These are phyloP conservation scores for Salix dunnii DNA, from an alignment of 345 rosid genomes.

Conservation along the genomic window DNA sequence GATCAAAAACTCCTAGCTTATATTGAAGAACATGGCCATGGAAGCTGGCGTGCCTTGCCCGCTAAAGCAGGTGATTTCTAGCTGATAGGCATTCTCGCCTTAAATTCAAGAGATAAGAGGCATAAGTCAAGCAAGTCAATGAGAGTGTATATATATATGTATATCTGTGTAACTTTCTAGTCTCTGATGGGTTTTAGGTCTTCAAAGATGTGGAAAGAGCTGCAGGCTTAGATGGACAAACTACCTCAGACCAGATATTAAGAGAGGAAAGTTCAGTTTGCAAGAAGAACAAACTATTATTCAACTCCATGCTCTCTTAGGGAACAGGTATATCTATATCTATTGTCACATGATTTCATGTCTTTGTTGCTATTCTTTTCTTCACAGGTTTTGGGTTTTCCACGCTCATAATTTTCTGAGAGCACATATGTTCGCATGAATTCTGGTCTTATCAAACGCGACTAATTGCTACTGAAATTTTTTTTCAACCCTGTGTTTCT, in stretches of 20 bases:
- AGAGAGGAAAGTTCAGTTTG: conserved; percentile 81
- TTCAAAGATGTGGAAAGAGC: conserved; percentile 90
- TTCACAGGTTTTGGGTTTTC: background rate
- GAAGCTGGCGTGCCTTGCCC: conserved; percentile 93
- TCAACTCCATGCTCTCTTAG: conserved; percentile 93
- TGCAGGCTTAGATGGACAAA: conserved; percentile 97
- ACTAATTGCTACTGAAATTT: background rate
- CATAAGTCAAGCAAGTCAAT: background rate
- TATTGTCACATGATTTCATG: background rate
- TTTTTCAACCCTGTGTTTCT: background rate
- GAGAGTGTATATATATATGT: background rate
- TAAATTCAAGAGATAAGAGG: background rate
- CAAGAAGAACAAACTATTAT: conserved; percentile 96
- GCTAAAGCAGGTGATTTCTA: conserved; percentile 58
- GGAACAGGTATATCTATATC: conserved; percentile 56
- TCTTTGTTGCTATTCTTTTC: background rate
- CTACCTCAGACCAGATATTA: conserved; percentile 86
- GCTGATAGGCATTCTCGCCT: background rate
- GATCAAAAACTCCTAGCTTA: conserved; percentile 89
- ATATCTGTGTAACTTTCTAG: background rate
- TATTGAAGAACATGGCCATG: conserved; percentile 90
- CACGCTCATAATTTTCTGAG: background rate
- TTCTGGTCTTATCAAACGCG: background rate
- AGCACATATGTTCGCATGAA: background rate
- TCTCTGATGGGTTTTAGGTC: conserved; percentile 37